Evolutionary conservation across 1,284 basidiomycete species (phyloP).

Genomic region (Dichomitus squalens): DNA sequence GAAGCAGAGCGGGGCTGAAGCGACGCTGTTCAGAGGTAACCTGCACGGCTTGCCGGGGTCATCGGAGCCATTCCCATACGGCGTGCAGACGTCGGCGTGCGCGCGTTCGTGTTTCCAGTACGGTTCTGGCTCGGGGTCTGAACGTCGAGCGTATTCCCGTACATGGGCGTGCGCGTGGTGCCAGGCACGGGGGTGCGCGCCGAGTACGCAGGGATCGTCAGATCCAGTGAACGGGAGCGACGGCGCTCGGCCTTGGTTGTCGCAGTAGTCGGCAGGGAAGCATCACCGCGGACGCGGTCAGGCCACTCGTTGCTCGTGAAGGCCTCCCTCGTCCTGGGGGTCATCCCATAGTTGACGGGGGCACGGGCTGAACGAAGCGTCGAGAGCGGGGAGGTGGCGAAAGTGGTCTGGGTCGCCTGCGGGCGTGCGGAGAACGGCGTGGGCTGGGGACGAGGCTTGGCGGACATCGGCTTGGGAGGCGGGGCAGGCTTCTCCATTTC

Average conservation of each 20-base stretch:
- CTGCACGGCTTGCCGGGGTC: conserved; percentile 12
- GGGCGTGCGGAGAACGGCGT: conserved; percentile 21
- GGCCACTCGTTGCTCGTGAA: conserved; percentile 27
- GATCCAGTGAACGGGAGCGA: conserved; percentile 28
- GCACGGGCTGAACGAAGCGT: conserved; percentile 15
- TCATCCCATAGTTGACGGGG: conserved; percentile 1
- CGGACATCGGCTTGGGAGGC: conserved; percentile 15
- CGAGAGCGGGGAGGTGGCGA: conserved; percentile 17
- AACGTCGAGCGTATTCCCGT: conserved; percentile 10
- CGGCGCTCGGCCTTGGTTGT: conserved; percentile 23
- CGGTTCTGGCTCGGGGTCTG: conserved; percentile 7
- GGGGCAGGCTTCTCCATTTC: conserved; percentile 18
- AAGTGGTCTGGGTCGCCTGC: conserved; percentile 10
- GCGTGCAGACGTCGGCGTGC: conserved; percentile 10
- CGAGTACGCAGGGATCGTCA: conserved; percentile 3
- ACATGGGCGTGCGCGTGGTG: conserved; percentile 17
- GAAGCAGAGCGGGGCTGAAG: too few relatives aligned
- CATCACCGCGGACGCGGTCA: conserved; percentile 24
- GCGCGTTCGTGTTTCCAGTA: conserved; percentile 14
- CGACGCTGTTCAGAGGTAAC: conserved; percentile 9
- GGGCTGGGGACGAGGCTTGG: conserved; percentile 15
- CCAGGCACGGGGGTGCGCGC: conserved; percentile 13
- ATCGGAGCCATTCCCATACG: conserved; percentile 2
- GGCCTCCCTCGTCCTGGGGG: conserved; percentile 13
- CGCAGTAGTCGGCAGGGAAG: conserved; percentile 14